phyloP scores from a whole-genome alignment of 2,329 filamentous ascomycete genomes.

The Thelonectria blattea region DNA sequence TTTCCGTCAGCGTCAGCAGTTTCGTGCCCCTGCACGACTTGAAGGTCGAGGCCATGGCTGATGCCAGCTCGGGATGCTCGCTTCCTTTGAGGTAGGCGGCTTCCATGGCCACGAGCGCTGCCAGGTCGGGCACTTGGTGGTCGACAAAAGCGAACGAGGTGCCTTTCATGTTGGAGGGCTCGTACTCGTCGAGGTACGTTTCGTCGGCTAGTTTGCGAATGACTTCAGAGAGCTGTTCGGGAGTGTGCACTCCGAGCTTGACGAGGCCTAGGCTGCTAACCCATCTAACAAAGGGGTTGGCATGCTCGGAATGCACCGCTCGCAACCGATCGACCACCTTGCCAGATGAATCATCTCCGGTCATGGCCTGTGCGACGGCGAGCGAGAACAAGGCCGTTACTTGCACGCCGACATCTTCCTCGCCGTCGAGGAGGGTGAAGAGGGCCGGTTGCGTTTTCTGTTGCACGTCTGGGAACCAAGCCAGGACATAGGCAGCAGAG shows the following conservation, averaged over 20 bases:
- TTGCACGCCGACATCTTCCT: not conserved
- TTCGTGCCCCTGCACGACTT: not conserved
- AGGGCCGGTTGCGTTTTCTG: not conserved
- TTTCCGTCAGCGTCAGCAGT: not conserved
- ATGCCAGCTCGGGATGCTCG: not conserved
- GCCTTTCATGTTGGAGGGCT: not conserved
- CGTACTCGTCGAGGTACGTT: not conserved
- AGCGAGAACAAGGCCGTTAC: not conserved
- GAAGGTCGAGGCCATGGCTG: not conserved
- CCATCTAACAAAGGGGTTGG: not conserved
- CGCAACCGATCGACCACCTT: not conserved
- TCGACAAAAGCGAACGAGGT: not conserved
- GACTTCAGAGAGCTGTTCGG: not conserved
- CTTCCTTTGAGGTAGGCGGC: not conserved
- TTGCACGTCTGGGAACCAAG: constrained; percentile 1
- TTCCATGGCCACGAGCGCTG: not conserved
- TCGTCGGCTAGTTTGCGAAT: not conserved
- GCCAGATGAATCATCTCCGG: not conserved
- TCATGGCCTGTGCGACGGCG: not conserved
- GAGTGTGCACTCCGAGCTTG: not conserved
- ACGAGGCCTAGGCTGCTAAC: constrained; percentile 5
- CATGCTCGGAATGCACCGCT: not conserved
- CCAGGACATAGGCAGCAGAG: not conserved
- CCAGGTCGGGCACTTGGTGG: not conserved
- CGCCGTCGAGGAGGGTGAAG: not conserved